Percentiles rank a stretch among this genome's conserved stretches.
These are phyloP conservation scores for Peltaster fructicola DNA, from an alignment of 2,329 filamentous ascomycete species.

Conservation along the genomic window DNA sequence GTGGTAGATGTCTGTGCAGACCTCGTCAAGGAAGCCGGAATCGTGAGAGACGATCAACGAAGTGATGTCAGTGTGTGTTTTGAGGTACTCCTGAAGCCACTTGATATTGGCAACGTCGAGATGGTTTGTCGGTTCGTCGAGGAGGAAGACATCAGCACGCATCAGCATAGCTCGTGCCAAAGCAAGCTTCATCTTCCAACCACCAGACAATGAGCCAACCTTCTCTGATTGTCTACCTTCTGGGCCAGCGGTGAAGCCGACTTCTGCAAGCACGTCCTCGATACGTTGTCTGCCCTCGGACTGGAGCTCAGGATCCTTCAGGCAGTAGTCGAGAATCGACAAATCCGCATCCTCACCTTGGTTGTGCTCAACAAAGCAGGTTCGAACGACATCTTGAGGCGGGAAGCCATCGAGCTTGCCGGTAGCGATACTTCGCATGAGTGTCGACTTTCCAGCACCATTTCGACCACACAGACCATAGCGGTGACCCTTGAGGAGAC, in stretches of 20 bases:
- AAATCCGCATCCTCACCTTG: slow-evolving; percentile 95
- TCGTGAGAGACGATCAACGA: slow-evolving; percentile 97
- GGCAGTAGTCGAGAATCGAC: slow-evolving; percentile 83
- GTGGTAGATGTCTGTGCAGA: slow-evolving; percentile 98
- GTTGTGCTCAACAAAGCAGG: slow-evolving; percentile 98
- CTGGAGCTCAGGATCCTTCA: slow-evolving; percentile 73
- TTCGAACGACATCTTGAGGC: slow-evolving; percentile 75
- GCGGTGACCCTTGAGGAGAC: slow-evolving; percentile 85
- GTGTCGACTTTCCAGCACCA: slow-evolving; percentile 94
- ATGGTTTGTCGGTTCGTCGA: slow-evolving; percentile 98
- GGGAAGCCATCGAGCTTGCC: slow-evolving; percentile 97
- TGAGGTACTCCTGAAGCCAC: slow-evolving; percentile 90
- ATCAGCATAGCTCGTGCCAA: slow-evolving; percentile 91
- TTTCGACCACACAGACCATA: slow-evolving; percentile 96
- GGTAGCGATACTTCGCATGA: slow-evolving; percentile 90
- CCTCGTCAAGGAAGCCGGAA: slow-evolving; percentile 88
- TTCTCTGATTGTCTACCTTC: slow-evolving; percentile 76
- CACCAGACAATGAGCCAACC: slow-evolving; percentile 87
- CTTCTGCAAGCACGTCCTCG: slow-evolving; percentile 65
- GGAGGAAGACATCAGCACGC: slow-evolving; percentile 84
- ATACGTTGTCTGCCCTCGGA: slow-evolving; percentile 67
- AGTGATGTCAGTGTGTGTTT: slow-evolving; percentile 89
- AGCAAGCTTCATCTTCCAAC: slow-evolving; percentile 99
- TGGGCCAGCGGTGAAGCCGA: slow-evolving; percentile 82
- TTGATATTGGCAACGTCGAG: slow-evolving; percentile 90